Base-by-base conservation (phyloP, 208 protist genomes). In the Wallacemonas collosoma region DNA sequence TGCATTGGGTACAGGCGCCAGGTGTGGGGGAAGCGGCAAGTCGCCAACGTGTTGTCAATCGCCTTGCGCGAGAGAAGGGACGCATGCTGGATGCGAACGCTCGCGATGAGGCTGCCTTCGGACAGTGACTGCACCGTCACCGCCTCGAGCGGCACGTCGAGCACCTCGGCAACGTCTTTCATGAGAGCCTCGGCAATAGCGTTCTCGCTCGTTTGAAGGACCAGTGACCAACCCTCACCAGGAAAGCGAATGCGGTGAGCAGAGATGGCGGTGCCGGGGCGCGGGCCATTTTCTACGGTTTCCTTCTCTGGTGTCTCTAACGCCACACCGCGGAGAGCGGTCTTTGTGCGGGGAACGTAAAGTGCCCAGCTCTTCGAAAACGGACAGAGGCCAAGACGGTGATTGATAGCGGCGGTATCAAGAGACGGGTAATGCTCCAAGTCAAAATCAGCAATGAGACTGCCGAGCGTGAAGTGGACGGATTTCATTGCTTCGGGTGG, bases 1-100 rank as follows among this genome's bases (percentile, higher is more conserved):
- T 65, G 60, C 8, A 65, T 41, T 9, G 77, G 17, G 43, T 89
- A 81, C 0, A 86, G 35, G 17, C 51, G 74, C 77, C 79, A 87
- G 26, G 78, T 86, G 9, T 77, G 54, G 3, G 53, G 58, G 61
- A 80, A 88, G n/a, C 73, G 65, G 54, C 57, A 83, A 5, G 38
- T 48, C 35, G 41, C 51, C 8, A 88, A 62, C 45, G 1, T n/a
- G 12, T 45, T 14, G 36, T 82, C 79, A 6, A 80, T 66, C 8
- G 68, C 72, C 47, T 56, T 58, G 4, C 73, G 71, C 39, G 72
- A 41, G 2, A 80, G 7, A 0, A 5, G 14, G 1, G 68, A 40
- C 1, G 67, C 7, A 47, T 83, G 74, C n/a, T 71, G 45, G 41
- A 88, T 41, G 17, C 47, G 53, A 54, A 81, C 80, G 61, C 51